Evolutionary conservation across 2,329 filamentous ascomycete species (phyloP).

Genomic region (Aspergillus ibericus): DNA sequence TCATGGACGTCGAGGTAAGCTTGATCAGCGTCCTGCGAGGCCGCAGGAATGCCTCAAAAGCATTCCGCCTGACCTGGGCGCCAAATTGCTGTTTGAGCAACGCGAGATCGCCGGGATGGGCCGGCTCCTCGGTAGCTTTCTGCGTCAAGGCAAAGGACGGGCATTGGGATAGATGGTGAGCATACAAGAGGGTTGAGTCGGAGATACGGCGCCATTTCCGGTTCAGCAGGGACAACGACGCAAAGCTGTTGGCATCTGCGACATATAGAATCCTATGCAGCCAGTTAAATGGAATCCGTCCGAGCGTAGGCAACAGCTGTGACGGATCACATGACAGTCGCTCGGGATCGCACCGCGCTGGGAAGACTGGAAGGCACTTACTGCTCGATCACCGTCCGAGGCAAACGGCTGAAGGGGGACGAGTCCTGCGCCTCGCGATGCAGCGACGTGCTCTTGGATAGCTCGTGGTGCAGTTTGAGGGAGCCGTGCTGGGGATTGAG

Average conservation of each 20-base stretch:
- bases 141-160: conserved; percentile 42
- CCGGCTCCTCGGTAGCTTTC: conserved; percentile 33
- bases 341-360: neutral
- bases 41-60: conserved; percentile 73
- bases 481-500: conserved; percentile 7
- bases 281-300: conserved; percentile 21
- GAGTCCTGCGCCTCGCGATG: conserved; percentile 9
- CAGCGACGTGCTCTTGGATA: conserved; percentile 1
- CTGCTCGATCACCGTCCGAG: conserved; percentile 31
- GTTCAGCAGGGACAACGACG: conserved; percentile 48
- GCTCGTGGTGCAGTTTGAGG: conserved; percentile 10
- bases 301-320: neutral
- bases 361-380: conserved; percentile 21
- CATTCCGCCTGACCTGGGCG: conserved; percentile 70
- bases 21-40: conserved; percentile 72
- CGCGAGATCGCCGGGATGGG: conserved; percentile 53
- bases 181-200: conserved; percentile 46
- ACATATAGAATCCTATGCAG: conserved; percentile 46
- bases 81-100: conserved; percentile 66
- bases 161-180: conserved; percentile 47
- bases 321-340: neutral
- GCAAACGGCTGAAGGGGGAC: conserved; percentile 26
- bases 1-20: conserved; percentile 79
- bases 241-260: conserved; percentile 49
- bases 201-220: conserved; percentile 46